phyloP scores from a whole-genome alignment of 768 basidiomycete species.

The Heimioporus sp. region DNA sequence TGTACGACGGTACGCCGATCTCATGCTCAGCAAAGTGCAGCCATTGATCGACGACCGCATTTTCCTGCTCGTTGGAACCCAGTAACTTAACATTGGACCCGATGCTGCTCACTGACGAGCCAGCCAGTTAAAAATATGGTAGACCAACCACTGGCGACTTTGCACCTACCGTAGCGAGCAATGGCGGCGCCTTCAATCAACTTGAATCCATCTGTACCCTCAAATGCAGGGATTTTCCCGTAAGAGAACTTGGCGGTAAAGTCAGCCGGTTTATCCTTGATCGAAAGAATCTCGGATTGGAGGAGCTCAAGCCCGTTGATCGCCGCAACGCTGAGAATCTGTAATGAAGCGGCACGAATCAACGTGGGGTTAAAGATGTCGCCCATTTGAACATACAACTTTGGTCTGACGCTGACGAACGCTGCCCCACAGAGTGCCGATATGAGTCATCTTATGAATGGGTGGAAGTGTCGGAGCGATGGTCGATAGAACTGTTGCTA shows the following conservation, averaged over 20 bases:
- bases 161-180: slow-evolving; percentile 16
- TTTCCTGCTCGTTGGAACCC: slow-evolving; percentile 10
- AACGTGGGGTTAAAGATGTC: no score
- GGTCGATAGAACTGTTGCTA: no score
- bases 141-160: neutral
- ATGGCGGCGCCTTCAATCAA: slow-evolving; percentile 15
- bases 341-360: no score
- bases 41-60: slow-evolving; percentile 18
- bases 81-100: slow-evolving; percentile 11
- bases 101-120: slow-evolving; percentile 10
- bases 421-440: slow-evolving; percentile 17
- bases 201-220: slow-evolving; percentile 15
- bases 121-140: no score
- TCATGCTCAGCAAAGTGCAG: slow-evolving; percentile 19
- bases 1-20: neutral
- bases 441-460: slow-evolving; percentile 7
- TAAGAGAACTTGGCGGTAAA: slow-evolving; percentile 14
- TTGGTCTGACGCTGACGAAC: slow-evolving; percentile 14
- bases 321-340: slow-evolving; percentile 7
- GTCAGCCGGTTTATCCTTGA: slow-evolving; percentile 10
- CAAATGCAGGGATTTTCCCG: slow-evolving; percentile 20
- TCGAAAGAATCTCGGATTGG: neutral
- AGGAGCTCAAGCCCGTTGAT: slow-evolving; percentile 14
- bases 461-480: no score
- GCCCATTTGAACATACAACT: slow-evolving; percentile 4